Evolutionary conservation across 768 basidiomycete genomes (phyloP).

Genomic region (Basidioascus undulatus): DNA sequence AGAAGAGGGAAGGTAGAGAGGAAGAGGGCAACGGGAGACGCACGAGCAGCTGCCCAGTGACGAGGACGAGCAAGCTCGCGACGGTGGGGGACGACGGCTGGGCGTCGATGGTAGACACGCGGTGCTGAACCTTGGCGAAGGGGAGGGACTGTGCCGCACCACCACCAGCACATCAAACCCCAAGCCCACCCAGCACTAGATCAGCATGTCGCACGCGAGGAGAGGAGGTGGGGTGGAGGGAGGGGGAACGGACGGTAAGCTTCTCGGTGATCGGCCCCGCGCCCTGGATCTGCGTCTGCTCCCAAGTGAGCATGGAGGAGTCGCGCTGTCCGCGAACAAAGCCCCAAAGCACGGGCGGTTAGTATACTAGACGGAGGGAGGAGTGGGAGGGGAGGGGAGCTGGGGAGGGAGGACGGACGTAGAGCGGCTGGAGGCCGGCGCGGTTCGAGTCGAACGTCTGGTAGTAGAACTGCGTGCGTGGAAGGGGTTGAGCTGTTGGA

Average conservation of each 20-base stretch:
- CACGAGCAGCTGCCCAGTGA: slow-evolving; percentile 66
- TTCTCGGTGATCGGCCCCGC: slow-evolving; percentile 37
- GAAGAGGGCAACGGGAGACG: slow-evolving; percentile 12
- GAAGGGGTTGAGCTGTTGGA: slow-evolving; percentile 21
- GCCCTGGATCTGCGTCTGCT: slow-evolving; percentile 37
- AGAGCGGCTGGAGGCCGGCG: slow-evolving; percentile 32
- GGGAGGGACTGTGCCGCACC: slow-evolving; percentile 44
- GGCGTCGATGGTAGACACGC: slow-evolving; percentile 56
- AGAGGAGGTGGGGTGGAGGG: neutral
- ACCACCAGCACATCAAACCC: no score
- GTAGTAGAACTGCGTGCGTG: slow-evolving; percentile 70
- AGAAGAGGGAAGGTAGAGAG: neutral
- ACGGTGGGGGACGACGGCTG: slow-evolving; percentile 47
- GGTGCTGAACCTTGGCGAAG: slow-evolving; percentile 59
- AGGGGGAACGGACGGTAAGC: slow-evolving; percentile 29
- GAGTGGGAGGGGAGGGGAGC: slow-evolving; percentile 9
- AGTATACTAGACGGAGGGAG: neutral
- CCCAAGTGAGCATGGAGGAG: slow-evolving; percentile 65
- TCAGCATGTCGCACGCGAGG: no score
- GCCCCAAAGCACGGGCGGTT: neutral
- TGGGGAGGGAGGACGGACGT: slow-evolving; percentile 32
- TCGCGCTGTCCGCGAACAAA: slow-evolving; percentile 29
- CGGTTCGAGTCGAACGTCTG: slow-evolving; percentile 44
- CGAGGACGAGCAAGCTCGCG: slow-evolving; percentile 46
- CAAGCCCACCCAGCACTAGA: no score